phyloP scores from a whole-genome alignment of 768 basidiomycete genomes.

The Pulveroboletus sp. region DNA sequence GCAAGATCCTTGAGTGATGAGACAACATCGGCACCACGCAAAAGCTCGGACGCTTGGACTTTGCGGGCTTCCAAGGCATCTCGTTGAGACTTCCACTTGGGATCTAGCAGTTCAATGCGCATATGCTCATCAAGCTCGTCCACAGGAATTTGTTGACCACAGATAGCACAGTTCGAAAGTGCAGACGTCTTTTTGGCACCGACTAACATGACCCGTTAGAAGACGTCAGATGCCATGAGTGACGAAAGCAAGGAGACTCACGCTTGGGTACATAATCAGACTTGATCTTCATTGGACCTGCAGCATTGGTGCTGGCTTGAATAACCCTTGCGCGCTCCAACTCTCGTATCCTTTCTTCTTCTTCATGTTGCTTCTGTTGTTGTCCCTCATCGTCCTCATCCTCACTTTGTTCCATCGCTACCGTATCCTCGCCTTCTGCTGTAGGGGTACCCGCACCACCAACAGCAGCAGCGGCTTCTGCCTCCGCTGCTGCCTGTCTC shows the following conservation, averaged over 20 bases:
- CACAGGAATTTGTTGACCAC: constrained; percentile 93
- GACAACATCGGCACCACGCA: constrained; percentile 90
- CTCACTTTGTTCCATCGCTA: constrained; percentile 76
- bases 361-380: constrained; percentile 55
- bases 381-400: constrained; percentile 71
- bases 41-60: constrained; percentile 80
- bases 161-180: constrained; percentile 87
- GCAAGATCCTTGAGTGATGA: constrained; percentile 92
- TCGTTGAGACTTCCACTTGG: constrained; percentile 96
- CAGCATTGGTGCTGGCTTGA: constrained; percentile 71
- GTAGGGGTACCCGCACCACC: constrained; percentile 49
- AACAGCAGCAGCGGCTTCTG: constrained; percentile 78
- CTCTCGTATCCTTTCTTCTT: constrained; percentile 66
- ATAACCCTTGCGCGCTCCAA: constrained; percentile 74
- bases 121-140: constrained; percentile 97
- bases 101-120: constrained; percentile 96
- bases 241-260: constrained; percentile 38
- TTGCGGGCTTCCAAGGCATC: constrained; percentile 85
- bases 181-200: constrained; percentile 56
- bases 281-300: constrained; percentile 87
- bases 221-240: constrained; percentile 1
- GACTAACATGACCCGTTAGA: constrained; percentile 39
- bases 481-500: constrained; percentile 79
- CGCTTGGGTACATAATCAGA: constrained; percentile 95
- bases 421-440: constrained; percentile 53